Percentiles rank a stretch among this genome's conserved stretches.
phyloP scores from a whole-genome alignment of 2,329 filamentous ascomycete genomes.

The Phyllosticta capitalensis region DNA sequence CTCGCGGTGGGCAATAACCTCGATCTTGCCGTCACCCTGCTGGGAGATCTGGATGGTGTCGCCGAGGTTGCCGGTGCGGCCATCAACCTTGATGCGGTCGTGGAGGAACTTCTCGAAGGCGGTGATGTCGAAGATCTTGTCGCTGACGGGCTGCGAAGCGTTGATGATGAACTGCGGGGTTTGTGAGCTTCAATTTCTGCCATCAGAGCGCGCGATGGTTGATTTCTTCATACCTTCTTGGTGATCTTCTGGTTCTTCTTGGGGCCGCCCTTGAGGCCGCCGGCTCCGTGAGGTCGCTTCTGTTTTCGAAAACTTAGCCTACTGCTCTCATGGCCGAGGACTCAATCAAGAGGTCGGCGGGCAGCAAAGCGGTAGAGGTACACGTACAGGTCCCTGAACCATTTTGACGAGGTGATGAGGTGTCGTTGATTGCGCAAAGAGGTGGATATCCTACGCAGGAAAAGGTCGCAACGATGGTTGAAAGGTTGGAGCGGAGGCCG shows the following conservation, averaged over 20 bases:
- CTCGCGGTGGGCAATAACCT: conserved; percentile 94
- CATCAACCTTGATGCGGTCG: conserved; percentile 99
- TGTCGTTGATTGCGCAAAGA: conserved; percentile 61
- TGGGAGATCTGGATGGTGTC: conserved; percentile 85
- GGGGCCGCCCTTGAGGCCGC: conserved; percentile 21
- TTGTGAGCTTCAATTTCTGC: background rate
- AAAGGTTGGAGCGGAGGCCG: background rate
- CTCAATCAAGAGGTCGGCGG: conserved; percentile 42
- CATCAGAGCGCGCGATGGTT: background rate
- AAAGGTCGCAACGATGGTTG: background rate
- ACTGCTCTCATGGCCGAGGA: conserved; percentile 55
- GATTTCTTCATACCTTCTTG: conserved; percentile 60
- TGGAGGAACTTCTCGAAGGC: conserved; percentile 99
- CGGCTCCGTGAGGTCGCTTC: conserved; percentile 38
- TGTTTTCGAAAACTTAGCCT: conserved; percentile 69
- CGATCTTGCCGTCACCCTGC: conserved; percentile 92
- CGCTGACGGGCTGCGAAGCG: conserved; percentile 91
- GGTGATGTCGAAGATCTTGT: conserved; percentile 99
- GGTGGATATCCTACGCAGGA: conserved; percentile 74
- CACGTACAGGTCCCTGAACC: conserved; percentile 67
- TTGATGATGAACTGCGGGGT: conserved; percentile 86
- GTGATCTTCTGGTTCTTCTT: conserved; percentile 61
- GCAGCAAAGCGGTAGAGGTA: conserved; percentile 81
- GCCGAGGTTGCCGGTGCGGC: conserved; percentile 95
- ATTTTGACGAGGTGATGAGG: conserved; percentile 18